Evolutionary conservation across 1,284 basidiomycete genomes (phyloP), one percentile per base, ranked within the genome.

Genomic region (Lignosus rhinocerotis): DNA sequence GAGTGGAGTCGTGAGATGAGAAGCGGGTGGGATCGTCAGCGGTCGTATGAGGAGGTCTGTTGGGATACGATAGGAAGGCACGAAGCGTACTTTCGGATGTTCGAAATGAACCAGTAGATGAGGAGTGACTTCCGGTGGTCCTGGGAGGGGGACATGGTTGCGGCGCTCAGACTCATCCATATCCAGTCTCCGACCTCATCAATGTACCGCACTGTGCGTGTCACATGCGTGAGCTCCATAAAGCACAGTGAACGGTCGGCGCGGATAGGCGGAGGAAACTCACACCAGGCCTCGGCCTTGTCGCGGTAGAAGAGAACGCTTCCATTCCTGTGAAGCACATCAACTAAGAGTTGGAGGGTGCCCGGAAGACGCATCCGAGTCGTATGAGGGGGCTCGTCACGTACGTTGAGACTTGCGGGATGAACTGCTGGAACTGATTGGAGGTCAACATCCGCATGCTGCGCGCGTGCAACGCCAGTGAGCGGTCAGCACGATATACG

Each of bases 201-300:
- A 0, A 80, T 78, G 60, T 82, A 78, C 50, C 89, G 72, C 6
- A 83, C 85, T 82, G 77, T 19, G 83, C 10, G 82, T 50, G 50
- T 57, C 56, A 16, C 25, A 38, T 36, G 49, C 56, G 55, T 31
- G 31, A 14, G 7, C 36, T 19, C 34, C 17, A 34, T 49, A 38
- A 44, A 58, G 45, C 31, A n/a, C 56, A 46, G 44, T 49, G 2
- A 25, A 25, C n/a, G 25, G 25, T 25, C 25, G 14, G 34, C 34
- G 14, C 14, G 36, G n/a, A 10, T 38, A 16, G 36, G 9, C 36
- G 11, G 34, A 2, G 9, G 17, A 39, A 6, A 80, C 86, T 68
- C 77, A 90, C 88, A 70, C 88, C 88, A 91, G 66, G 86, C 84
- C 64, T 85, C 82, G 3, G 87, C 85, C 67, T 89, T 90, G 57